Base-by-base conservation (phyloP, 495 filamentous ascomycete genomes). In the Lichenothelia convexa region DNA sequence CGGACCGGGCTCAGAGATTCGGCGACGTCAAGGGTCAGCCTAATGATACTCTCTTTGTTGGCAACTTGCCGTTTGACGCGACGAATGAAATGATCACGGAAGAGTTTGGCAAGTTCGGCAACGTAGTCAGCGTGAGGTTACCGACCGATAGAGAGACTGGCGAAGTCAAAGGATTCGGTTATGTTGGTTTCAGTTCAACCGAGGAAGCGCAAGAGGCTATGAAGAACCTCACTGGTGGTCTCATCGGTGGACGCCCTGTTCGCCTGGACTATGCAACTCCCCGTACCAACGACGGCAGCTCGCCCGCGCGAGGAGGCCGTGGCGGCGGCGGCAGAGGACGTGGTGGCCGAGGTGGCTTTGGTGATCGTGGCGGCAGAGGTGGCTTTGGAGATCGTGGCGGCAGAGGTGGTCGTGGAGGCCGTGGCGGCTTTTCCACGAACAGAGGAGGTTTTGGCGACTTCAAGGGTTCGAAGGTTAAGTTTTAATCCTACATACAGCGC, bases 161-260 rank as follows among this genome's bases (percentile, higher is more conserved):
- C 32, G 72, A 75, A 37, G 78, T 71, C 54, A 94, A 95, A 72
- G 89, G 89, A 36, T 95, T 91, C 55, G 91, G 81, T 32, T 97
- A 97, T 56, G 77, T 97, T 34, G 74, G 77, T 47, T 93, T 80
- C 65, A 57, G 60, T 27, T 80, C 76, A 9, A 59, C 92, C 35
- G 89, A 93, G 8, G 86, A 94, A 50, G 83, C 89, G 36, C 78
- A 76, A 59, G 57, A 59, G 37, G 89, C 78, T 19, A 75, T 80
- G 41, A 69, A 75, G 45, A 61, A 27, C 19, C 32, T 57, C 56
- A 72, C 76, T 35, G 89, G 89, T 42, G 61, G 66, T 40, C 69
- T 79, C 30, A 65, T 95, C 42, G 72, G 68, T 46, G 84, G 81
- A 34, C 84, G 89, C 44, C 46, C 78, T 17, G 65, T 93, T 47